These are phyloP conservation scores for Vaccinium darrowii DNA, from an alignment of 148 eudicot species.

Conservation along the genomic window DNA sequence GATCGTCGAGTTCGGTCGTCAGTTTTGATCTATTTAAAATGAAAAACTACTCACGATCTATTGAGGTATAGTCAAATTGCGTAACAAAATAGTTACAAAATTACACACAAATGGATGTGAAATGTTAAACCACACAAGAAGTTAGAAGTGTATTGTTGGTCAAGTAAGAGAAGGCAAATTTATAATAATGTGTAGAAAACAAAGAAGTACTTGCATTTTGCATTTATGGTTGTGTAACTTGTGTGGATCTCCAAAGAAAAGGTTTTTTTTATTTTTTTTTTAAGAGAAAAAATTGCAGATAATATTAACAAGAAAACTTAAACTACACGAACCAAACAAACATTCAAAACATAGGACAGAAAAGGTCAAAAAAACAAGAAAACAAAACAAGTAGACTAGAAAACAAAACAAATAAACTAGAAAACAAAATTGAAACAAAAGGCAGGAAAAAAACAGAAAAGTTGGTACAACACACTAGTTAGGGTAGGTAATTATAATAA, in stretches of 20 bases:
- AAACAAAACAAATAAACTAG: too few relatives aligned
- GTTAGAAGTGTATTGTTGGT: not conserved
- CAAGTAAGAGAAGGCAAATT: not conserved
- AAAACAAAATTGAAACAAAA: too few relatives aligned
- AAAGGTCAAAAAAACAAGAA: too few relatives aligned
- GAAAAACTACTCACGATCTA: not conserved
- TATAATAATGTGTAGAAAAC: not conserved
- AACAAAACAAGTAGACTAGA: too few relatives aligned
- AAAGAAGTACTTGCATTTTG: not conserved
- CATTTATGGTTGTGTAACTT: not conserved
- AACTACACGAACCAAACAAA: too few relatives aligned
- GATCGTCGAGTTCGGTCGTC: not conserved
- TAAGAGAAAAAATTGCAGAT: too few relatives aligned
- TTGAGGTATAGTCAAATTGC: not conserved
- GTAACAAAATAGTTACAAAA: not conserved
- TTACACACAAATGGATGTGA: not conserved
- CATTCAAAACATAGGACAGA: too few relatives aligned
- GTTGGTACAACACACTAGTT: not conserved
- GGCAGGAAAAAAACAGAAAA: too few relatives aligned
- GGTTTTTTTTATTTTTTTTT: too few relatives aligned
- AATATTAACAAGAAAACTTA: too few relatives aligned
- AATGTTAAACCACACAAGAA: not conserved
- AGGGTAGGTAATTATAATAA: not conserved
- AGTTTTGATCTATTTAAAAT: not conserved
- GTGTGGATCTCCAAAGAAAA: not conserved